phyloP scores from a whole-genome alignment of 306 rosid genomes.

The Prosopis cineraria region DNA sequence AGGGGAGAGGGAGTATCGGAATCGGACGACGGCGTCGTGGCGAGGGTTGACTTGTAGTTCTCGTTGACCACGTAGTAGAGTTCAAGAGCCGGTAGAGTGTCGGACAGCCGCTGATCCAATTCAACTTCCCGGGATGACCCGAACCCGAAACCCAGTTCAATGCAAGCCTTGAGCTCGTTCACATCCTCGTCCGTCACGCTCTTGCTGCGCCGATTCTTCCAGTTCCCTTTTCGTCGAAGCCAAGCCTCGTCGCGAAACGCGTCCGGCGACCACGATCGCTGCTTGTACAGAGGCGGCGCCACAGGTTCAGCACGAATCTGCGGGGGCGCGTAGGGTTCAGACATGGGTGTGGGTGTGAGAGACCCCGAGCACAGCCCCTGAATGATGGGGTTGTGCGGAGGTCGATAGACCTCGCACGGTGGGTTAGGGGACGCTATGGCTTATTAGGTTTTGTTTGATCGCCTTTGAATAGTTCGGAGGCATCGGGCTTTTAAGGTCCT shows the following conservation, averaged over 20 bases:
- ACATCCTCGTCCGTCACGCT: slow-evolving; percentile 95
- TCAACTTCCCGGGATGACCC: slow-evolving; percentile 56
- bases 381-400: slow-evolving; percentile 63
- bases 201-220: slow-evolving; percentile 67
- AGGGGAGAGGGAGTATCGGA: slow-evolving; percentile 61
- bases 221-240: slow-evolving; percentile 76
- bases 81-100: slow-evolving; percentile 82
- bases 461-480: slow-evolving; percentile 13
- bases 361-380: slow-evolving; percentile 45
- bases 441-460: slow-evolving; percentile 29
- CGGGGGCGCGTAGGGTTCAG: slow-evolving; percentile 31
- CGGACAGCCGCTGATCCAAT: slow-evolving; percentile 61
- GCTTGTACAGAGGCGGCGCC: slow-evolving; percentile 64
- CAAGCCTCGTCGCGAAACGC: slow-evolving; percentile 83
- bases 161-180: slow-evolving; percentile 89
- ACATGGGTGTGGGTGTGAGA: slow-evolving; percentile 34
- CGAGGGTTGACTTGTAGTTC: slow-evolving; percentile 45
- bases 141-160: slow-evolving; percentile 91
- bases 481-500: slow-evolving; percentile 26
- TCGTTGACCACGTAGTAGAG: slow-evolving; percentile 84
- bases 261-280: slow-evolving; percentile 92
- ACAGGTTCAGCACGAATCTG: background rate
- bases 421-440: slow-evolving; percentile 50
- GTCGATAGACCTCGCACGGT: slow-evolving; percentile 84
- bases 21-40: slow-evolving; percentile 57